A percentile compares a stretch with the other conserved stretches of the same genome.
phyloP scores from a whole-genome alignment of 139 green algal genomes.

The Chlamydomonas sphaeroides region DNA sequence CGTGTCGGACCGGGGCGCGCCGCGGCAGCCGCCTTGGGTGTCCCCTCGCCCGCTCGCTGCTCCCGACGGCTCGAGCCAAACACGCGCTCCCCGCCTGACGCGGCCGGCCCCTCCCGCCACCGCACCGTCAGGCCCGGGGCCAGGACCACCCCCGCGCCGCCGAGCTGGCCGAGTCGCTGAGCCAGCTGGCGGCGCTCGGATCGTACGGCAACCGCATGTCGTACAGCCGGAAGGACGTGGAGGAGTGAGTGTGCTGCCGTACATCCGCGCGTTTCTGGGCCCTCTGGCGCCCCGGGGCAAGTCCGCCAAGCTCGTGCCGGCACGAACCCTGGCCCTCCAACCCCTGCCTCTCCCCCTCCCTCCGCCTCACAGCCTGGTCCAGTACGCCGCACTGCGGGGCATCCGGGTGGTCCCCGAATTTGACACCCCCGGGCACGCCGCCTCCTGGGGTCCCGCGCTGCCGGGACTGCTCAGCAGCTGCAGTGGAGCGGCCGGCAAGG shows the following conservation, averaged over 20 bases:
- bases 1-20: no score
- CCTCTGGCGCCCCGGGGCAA: no score
- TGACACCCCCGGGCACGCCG: constrained; percentile 68
- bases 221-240: constrained; percentile 20
- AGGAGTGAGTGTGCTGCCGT: neutral
- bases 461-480: constrained; percentile 62
- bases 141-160: no score
- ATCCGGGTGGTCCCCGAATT: constrained; percentile 72
- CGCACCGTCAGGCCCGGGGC: no score
- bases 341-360: neutral
- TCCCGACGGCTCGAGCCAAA: no score
- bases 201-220: constrained; percentile 15
- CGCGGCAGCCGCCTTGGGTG: no score
- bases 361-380: constrained; percentile 38
- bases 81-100: no score
- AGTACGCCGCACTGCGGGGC: constrained; percentile 57
- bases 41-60: no score
- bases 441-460: constrained; percentile 61
- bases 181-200: neutral
- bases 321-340: no score
- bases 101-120: no score
- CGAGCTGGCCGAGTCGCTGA: no score
- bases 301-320: no score
- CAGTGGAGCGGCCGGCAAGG: neutral
- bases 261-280: neutral